These are phyloP conservation scores for Colletotrichum sp. DNA, from an alignment of 2,329 filamentous ascomycete species.

Conservation along the genomic window DNA sequence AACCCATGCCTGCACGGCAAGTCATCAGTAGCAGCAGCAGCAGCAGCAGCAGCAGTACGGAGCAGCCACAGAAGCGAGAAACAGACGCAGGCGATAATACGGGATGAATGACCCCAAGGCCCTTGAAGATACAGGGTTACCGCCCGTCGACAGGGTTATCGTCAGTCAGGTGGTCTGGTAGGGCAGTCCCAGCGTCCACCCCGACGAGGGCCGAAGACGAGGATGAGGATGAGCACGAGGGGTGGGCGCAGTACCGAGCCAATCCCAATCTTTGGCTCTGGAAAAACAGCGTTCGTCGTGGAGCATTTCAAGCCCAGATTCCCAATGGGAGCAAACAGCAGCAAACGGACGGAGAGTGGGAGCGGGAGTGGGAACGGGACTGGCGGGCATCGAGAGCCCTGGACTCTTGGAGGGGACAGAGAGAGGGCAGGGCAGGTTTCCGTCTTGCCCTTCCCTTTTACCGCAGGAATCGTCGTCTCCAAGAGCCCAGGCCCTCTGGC, in stretches of 20 bases:
- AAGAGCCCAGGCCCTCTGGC: not conserved
- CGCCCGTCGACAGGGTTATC: not conserved
- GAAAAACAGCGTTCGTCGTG: not conserved
- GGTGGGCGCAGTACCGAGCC: not conserved
- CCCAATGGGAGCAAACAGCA: not conserved
- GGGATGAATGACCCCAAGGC: not conserved
- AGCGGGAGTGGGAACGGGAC: constrained; percentile 6
- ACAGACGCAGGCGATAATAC: not conserved
- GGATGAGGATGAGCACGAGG: not conserved
- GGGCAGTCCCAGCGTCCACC: not conserved
- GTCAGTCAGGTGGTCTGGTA: constrained; percentile 14
- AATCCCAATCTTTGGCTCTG: not conserved
- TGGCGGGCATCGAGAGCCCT: not conserved
- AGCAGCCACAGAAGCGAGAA: not conserved
- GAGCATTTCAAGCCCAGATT: not conserved
- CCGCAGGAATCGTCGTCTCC: not conserved
- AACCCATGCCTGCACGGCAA: not conserved
- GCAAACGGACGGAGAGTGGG: not conserved
- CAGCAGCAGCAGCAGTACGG: not conserved
- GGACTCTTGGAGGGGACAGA: too few relatives aligned
- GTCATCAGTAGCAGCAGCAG: not conserved
- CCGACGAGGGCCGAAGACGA: not conserved
- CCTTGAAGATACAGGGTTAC: not conserved
- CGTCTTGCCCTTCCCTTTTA: not conserved
- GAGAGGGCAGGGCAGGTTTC: not conserved